Base-by-base conservation (phyloP, 495 filamentous ascomycete genomes). In the Trichoderma reesei region DNA sequence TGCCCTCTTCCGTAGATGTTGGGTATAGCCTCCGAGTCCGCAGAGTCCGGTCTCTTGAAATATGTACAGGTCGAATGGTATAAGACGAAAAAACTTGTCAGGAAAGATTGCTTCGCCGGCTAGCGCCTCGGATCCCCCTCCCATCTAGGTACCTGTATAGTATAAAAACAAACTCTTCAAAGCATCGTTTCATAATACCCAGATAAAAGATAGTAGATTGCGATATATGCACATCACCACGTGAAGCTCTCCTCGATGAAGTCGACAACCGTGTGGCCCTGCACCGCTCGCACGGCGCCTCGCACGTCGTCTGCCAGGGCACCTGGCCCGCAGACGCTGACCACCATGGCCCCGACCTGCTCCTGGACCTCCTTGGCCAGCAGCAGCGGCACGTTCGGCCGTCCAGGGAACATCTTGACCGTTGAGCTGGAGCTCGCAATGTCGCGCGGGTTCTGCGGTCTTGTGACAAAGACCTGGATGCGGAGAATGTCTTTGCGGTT, bases 191-290 rank as follows among this genome's bases (percentile, higher is more conserved):
- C 51, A 56, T 34, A 48, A 18, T 18, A 31, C 51, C 51, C 51
- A 64, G 36, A 63, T 51, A 60, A 60, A 66, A n/a, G 38, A 63
- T 31, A 61, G 34, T 5, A 44, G 8, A 56, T 11, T 39, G 51
- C 1, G 9, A n/a, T 56, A 48, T 18, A 48, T 18, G 44, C n/a
- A 56, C 16, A 67, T 69, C 68, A 97, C 92, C 92, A 97, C 2
- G 89, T 88, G 75, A 96, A 96, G 63, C 84, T 86, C 75, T 98
- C 91, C 75, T 97, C 90, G 41, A 90, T 77, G 68, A 92, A 92
- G 69, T 95, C 90, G 20, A 97, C 79, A 9, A 76, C 73, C 63
- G 85, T 86, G 41, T 81, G 79, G 48, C 70, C 64, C 70, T 93
- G 85, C 68, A 86, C 78, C 65, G 79, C 82, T 54, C 92, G 80